Conservation (phyloP, 1,284 basidiomycete species). For the Moesziomyces sp. region DNA sequence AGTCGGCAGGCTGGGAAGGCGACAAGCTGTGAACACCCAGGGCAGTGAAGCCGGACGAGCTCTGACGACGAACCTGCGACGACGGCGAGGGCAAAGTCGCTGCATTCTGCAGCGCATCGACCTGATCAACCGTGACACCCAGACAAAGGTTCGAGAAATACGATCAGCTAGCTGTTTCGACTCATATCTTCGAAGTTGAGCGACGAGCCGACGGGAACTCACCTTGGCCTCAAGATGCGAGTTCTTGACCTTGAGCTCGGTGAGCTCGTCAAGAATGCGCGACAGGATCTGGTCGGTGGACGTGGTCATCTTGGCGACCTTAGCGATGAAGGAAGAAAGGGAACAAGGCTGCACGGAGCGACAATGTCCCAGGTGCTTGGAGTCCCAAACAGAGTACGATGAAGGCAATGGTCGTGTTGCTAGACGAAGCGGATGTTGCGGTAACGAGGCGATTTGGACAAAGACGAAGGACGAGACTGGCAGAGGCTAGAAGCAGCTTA, state of each 20-base stretch:
- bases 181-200: no score
- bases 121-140: conserved; percentile 2
- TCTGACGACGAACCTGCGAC: conserved; percentile 41
- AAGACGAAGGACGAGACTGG: neutral
- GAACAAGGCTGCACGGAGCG: no score
- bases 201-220: conserved; percentile 1
- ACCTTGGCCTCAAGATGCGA: conserved; percentile 60
- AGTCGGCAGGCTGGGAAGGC: conserved; percentile 30
- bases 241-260: conserved; percentile 58
- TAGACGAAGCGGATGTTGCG: neutral
- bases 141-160: neutral
- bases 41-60: conserved; percentile 49
- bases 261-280: conserved; percentile 56
- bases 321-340: neutral
- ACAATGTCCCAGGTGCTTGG: no score
- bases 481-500: neutral
- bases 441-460: neutral
- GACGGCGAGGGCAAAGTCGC: conserved; percentile 47
- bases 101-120: conserved; percentile 51
- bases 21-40: conserved; percentile 43
- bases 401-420: no score
- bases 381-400: no score
- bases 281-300: conserved; percentile 46
- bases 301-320: conserved; percentile 20
- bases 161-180: neutral